Evolutionary conservation across 441 rosid species (phyloP), one percentile per base, ranked within the genome.

Genomic region (Adansonia madagascariensis): DNA sequence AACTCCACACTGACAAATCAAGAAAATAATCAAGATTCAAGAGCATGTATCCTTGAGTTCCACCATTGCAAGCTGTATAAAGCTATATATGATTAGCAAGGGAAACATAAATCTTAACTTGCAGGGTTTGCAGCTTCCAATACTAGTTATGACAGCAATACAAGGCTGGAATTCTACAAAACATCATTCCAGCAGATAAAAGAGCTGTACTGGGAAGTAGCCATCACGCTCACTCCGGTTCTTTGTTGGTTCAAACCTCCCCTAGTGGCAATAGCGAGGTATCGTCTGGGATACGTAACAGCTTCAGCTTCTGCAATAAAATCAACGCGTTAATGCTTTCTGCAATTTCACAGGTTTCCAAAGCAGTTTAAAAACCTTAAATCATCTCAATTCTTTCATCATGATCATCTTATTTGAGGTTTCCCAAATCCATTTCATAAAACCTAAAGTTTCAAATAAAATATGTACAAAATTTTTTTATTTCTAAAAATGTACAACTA

Each of bases 231-330:
- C 83, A 92, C 98, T 86, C 98, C 98, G 52, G 97, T 94, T 78
- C 98, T 85, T 75, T 94, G 98, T 82, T 94, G 98, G 86, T 94
- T 94, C 86, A 94, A 88, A 43, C 98, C 98, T 81, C 97, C 98
- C 73, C 97, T 94, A 8, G 98, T 89, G n/a, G 91, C 94, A 61
- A 94, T 90, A 10, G 86, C 85, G 88, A 94, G 78, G 88, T 87
- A 94, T 6, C 97, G 87, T 77, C 84, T 84, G 14, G 80, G 82
- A 17, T 59, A 81, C 3, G 92, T 89, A 67, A 89, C 47, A 18
- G 82, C 84, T 84, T 77, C 80, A 65, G 88, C 91, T 82, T 86
- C 98, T 91, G 88, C 79, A 83, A 68, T 44, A 79, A 52, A 15
- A 75, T 18, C 39, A 62, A 44, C 6, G 20, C 18, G 22, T 71